Base-by-base conservation (phyloP, 768 basidiomycete species). In the Boletus rufocinnamomeus region DNA sequence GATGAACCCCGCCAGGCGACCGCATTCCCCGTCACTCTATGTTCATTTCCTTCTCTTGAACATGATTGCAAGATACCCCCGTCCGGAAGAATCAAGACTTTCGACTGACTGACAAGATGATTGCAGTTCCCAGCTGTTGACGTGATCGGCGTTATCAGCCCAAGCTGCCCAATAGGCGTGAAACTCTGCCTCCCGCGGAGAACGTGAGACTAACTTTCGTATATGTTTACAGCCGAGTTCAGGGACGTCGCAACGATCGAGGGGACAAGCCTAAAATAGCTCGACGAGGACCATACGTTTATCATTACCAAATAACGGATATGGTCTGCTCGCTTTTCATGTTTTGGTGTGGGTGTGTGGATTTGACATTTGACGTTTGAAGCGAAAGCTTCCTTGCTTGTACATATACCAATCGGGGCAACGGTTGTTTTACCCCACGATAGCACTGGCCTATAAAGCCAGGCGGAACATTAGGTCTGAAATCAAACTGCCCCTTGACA, bases 361-460 rank as follows among this genome's bases (percentile, higher is more conserved):
- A 41, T 35, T 16, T 11, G 27, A 32, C 17, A 4, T 35, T 25
- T 11, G 27, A 32, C 17, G 3, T 35, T 25, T n/a, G 32, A n/a
- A 41, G 30, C 16, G 37, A 30, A 35, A 35, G 6, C 14, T 25
- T 51, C 40, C 21, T 35, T 13, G 27, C 32, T 25, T 48, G 25
- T 44, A 49, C 32, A 28, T 16, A 19, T 19, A 19, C 35, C 37
- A 17, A 60, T 47, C 30, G 13, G 16, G 27, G 40, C 11, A 54
- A 14, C 6, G 10, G 38, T n/a, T 32, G 13, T 21, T 43, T 41
- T n/a, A 23, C 41, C 25, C 13, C 21, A 37, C 25, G 47, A 32
- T 38, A 19, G 27, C 7, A 13, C n/a, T 11, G 1, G 6, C n/a
- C 52, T 44, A 63, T 64, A 65, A 65, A 65, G 10, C 30, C 32